Percentiles rank a stretch among this genome's conserved stretches.
Evolutionary conservation across 345 rosid genomes (phyloP).

Genomic region (Corchorus olitorius): DNA sequence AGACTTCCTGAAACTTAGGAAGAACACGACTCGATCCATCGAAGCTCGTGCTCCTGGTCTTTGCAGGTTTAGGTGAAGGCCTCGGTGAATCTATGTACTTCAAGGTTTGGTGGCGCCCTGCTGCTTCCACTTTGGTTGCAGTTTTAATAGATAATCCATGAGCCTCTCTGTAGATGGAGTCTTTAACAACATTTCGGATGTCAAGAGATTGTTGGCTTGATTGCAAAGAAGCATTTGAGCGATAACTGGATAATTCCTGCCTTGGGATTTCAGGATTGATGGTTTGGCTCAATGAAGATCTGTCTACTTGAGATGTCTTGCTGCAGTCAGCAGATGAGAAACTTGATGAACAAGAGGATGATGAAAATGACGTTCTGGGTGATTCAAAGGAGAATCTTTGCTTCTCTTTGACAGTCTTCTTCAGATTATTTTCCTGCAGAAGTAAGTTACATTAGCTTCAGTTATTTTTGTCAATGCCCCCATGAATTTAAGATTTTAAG

Average conservation of each 20-base stretch:
- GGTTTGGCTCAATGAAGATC: slow-evolving; percentile 37
- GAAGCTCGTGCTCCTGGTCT: slow-evolving; percentile 41
- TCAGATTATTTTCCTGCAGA: slow-evolving; percentile 63
- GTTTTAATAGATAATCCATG: slow-evolving; percentile 46
- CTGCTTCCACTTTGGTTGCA: slow-evolving; percentile 32
- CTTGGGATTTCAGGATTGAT: slow-evolving; percentile 27
- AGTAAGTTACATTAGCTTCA: slow-evolving; percentile 22
- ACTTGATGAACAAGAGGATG: slow-evolving; percentile 79
- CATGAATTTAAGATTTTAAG: background rate
- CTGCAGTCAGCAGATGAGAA: slow-evolving; percentile 65
- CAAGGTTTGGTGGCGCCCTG: slow-evolving; percentile 42
- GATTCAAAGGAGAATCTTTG: slow-evolving; percentile 66
- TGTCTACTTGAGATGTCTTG: slow-evolving; percentile 51
- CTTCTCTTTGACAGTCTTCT: slow-evolving; percentile 53
- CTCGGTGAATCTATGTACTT: slow-evolving; percentile 71
- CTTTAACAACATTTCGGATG: slow-evolving; percentile 57
- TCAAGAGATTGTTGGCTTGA: slow-evolving; percentile 44
- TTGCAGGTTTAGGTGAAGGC: slow-evolving; percentile 51
- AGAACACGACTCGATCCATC: slow-evolving; percentile 50
- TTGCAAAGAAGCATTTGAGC: slow-evolving; percentile 35
- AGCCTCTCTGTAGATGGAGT: slow-evolving; percentile 64
- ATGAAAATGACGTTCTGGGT: slow-evolving; percentile 64
- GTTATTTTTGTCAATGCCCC: background rate
- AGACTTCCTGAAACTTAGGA: slow-evolving; percentile 35
- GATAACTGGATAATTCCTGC: slow-evolving; percentile 32